These are phyloP conservation scores for Lonicera japonica DNA, from an alignment of 129 eudicot genomes.

Conservation along the genomic window DNA sequence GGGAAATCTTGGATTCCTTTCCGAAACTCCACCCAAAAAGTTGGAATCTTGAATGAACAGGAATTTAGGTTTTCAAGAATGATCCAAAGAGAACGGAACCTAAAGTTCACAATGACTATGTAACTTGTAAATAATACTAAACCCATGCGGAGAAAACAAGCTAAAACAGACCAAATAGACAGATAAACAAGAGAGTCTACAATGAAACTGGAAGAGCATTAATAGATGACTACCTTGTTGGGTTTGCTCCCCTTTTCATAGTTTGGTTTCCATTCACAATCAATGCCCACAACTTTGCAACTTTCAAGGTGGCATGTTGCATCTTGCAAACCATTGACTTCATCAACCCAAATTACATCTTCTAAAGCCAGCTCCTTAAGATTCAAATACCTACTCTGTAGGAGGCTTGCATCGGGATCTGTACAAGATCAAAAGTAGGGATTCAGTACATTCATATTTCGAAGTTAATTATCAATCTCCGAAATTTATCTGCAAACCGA, in stretches of 20 bases:
- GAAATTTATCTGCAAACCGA: not conserved
- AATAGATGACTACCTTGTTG: slow-evolving; percentile 52
- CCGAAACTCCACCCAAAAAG: too few relatives aligned
- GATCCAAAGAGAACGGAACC: too few relatives aligned
- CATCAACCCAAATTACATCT: slow-evolving; percentile 88
- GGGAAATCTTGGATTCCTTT: too few relatives aligned
- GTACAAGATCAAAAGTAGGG: slow-evolving; percentile 12
- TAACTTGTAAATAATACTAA: too few relatives aligned
- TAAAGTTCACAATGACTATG: too few relatives aligned
- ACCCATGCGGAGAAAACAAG: too few relatives aligned
- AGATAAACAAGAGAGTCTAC: not conserved
- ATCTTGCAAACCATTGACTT: slow-evolving; percentile 44
- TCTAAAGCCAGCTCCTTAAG: slow-evolving; percentile 62
- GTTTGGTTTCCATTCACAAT: slow-evolving; percentile 98
- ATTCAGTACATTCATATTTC: not conserved
- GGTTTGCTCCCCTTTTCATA: slow-evolving; percentile 64
- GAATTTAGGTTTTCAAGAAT: too few relatives aligned
- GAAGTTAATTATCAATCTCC: not conserved
- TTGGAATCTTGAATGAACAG: too few relatives aligned
- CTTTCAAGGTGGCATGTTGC: slow-evolving; percentile 66
- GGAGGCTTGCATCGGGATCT: slow-evolving; percentile 54
- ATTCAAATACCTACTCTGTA: slow-evolving; percentile 43
- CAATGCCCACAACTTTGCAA: slow-evolving; percentile 89
- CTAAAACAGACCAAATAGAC: too few relatives aligned
- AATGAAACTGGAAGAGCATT: not conserved